A percentile compares a stretch with the other conserved stretches of the same genome.
Conservation (phyloP, 331 rosid species). For the Prunus yedoensis region DNA sequence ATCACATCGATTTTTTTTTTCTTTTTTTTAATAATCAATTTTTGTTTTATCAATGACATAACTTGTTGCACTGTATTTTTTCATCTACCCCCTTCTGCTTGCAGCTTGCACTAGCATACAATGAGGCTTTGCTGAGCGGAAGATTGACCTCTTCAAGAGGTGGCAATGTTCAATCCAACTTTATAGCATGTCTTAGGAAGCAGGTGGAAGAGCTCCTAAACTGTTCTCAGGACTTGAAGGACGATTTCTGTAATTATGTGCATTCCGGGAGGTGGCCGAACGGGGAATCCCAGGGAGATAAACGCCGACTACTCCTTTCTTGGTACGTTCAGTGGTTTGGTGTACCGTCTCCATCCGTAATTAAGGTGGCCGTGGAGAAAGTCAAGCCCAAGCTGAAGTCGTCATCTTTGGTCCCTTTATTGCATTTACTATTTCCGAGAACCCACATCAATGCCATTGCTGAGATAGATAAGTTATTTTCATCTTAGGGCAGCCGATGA, state of each 20-base stretch:
- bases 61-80: neutral
- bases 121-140: constrained; percentile 75
- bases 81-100: constrained; percentile 27
- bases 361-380: constrained; percentile 46
- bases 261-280: constrained; percentile 74
- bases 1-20: neutral
- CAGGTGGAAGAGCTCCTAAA: constrained; percentile 75
- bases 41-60: neutral
- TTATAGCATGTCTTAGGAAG: constrained; percentile 78
- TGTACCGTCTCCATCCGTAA: constrained; percentile 63
- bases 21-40: neutral
- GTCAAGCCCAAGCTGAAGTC: constrained; percentile 56
- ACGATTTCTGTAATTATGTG: constrained; percentile 61
- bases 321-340: constrained; percentile 93
- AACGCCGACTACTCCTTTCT: constrained; percentile 66
- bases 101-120: constrained; percentile 84
- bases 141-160: constrained; percentile 66
- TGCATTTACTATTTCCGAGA: constrained; percentile 70
- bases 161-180: constrained; percentile 70
- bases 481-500: constrained; percentile 16
- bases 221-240: constrained; percentile 57
- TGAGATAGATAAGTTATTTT: constrained; percentile 61
- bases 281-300: constrained; percentile 43
- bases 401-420: constrained; percentile 65
- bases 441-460: constrained; percentile 54